Percentiles rank a stretch among this genome's conserved stretches.
Evolutionary conservation across 768 basidiomycete genomes (phyloP).

Genomic region (Tulasnella sp.): DNA sequence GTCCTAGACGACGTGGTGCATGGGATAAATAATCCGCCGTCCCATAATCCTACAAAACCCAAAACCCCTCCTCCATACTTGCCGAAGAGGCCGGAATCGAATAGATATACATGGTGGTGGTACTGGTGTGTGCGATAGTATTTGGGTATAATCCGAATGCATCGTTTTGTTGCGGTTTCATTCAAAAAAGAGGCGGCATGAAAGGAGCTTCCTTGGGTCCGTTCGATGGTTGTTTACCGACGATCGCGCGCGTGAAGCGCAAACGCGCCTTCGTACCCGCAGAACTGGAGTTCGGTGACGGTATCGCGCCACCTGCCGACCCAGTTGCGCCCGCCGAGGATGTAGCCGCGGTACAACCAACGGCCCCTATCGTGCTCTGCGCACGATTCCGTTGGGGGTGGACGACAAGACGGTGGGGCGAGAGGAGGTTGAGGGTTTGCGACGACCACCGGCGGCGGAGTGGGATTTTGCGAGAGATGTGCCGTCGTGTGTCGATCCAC

Average conservation of each 20-base stretch:
- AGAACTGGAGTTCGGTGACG: conserved; percentile 43
- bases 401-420: not conserved
- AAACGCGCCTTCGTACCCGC: conserved; percentile 81
- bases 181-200: not conserved
- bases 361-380: conserved; percentile 39
- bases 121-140: too few species aligned
- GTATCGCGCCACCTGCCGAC: conserved; percentile 85
- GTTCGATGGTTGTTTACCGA: not conserved
- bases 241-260: conserved; percentile 12
- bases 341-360: conserved; percentile 79
- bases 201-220: not conserved
- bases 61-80: too few species aligned
- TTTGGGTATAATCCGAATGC: too few species aligned
- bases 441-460: conserved; percentile 41
- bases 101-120: too few species aligned
- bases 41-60: too few species aligned
- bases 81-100: too few species aligned
- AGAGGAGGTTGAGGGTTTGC: not conserved
- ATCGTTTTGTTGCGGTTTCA: not conserved
- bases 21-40: too few species aligned
- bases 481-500: conserved; percentile 1
- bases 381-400: not conserved
- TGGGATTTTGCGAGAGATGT: conserved; percentile 23
- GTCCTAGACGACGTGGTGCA: too few species aligned
- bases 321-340: conserved; percentile 54